Conservation (phyloP, 106 monocot genomes). For the Amphibolis antarctica region DNA sequence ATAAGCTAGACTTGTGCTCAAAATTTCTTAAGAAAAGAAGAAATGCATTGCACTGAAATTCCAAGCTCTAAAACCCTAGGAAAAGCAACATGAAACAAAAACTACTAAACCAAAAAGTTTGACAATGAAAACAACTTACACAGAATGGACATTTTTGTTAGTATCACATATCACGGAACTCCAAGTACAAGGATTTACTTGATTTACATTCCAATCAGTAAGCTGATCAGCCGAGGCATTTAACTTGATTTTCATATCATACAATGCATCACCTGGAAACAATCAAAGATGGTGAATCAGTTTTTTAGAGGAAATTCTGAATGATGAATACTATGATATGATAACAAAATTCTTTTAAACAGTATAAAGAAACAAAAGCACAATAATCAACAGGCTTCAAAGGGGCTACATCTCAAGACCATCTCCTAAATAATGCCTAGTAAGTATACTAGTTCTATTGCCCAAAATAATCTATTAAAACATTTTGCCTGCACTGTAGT, state of each 20-base stretch:
- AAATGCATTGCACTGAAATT: too few relatives aligned
- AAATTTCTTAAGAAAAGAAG: too few relatives aligned
- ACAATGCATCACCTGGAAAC: slow-evolving; percentile 57
- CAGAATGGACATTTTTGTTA: slow-evolving; percentile 39
- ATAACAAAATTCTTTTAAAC: not conserved
- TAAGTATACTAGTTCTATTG: too few relatives aligned
- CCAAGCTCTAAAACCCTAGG: too few relatives aligned
- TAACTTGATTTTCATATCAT: slow-evolving; percentile 56
- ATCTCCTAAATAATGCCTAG: too few relatives aligned
- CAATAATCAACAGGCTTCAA: not conserved
- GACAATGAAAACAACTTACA: slow-evolving; percentile 36
- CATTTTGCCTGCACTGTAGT: too few relatives aligned
- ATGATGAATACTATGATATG: not conserved
- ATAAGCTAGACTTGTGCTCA: too few relatives aligned
- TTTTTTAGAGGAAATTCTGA: slow-evolving; percentile 1
- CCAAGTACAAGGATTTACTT: slow-evolving; percentile 81
- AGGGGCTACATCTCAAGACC: too few relatives aligned
- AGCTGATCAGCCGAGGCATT: slow-evolving; percentile 60
- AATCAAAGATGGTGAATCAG: not conserved
- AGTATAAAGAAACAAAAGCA: not conserved
- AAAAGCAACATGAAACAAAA: not conserved
- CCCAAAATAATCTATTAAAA: too few relatives aligned
- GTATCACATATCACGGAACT: slow-evolving; percentile 50
- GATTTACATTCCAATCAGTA: slow-evolving; percentile 67
- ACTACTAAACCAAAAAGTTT: not conserved